Evolutionary conservation across 2,329 filamentous ascomycete species (phyloP), one percentile per base, ranked within the genome.

Genomic region (Cytospora piceicola): DNA sequence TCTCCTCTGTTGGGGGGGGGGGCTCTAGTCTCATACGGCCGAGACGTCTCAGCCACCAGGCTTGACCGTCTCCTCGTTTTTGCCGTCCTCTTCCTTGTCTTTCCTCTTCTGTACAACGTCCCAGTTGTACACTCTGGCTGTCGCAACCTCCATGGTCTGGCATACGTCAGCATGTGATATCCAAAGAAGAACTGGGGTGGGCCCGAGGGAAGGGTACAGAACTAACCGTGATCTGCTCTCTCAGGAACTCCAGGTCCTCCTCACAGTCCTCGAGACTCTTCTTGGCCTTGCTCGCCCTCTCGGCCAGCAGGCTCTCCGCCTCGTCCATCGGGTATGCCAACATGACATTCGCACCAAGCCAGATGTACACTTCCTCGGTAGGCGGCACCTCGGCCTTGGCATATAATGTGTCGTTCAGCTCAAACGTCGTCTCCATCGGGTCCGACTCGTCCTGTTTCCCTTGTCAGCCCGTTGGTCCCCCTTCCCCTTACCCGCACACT

Each of bases 281-380:
- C 77, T 94, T 90, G 1, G 95, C 95, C 11, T 92, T 90, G 32
- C 83, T 80, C 24, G 97, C 81, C 78, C 97, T 97, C 17, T 88
- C 87, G 54, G 85, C 81, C 64, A 99, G 83, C 70, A 99, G 84
- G 53, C 83, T 82, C 78, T 94, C 88, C 0, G 95, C 95, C 79
- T 98, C 95, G 20, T 88, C 86, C 69, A 98, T 89, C 4, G 94
- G 92, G 76, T 99, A 99, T 59, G 95, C 88, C 66, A 99, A 83
- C 95, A 99, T 99, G 57, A 98, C 94, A 73, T 99, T 99, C 65
- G 95, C 90, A 39, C 95, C 95, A n/a, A 99, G 85, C 95, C 95
- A 99, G 62, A 99, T 84, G 75, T 96, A 97, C 15, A 99, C 94
- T 76, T 99, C 94, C 9, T 97, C 88, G 0, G 92, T 93, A 1